A percentile compares a stretch with the other conserved stretches of the same genome.
Evolutionary conservation across 371 early-diverging fungal genomes (phyloP).

Genomic region (Saksenaea vasiformis): DNA sequence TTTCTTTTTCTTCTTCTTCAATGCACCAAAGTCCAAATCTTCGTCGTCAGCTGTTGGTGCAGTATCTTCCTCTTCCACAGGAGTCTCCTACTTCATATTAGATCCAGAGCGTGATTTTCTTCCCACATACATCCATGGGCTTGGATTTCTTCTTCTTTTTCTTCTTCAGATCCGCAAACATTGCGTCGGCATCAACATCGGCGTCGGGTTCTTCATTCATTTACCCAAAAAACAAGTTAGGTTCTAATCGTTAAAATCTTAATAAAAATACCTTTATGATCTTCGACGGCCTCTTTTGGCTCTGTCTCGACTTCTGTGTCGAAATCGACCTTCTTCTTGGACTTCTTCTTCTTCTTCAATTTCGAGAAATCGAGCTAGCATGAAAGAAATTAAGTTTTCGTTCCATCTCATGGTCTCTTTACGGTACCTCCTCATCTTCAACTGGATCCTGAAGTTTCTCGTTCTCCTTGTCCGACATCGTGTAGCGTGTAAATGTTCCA

Average conservation of each 20-base stretch:
- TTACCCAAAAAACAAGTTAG: background rate
- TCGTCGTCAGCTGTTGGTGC: slow-evolving; percentile 56
- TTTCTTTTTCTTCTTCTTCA: slow-evolving; percentile 93
- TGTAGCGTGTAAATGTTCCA: background rate
- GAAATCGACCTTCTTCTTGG: slow-evolving; percentile 58
- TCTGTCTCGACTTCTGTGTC: slow-evolving; percentile 36
- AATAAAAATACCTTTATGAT: slow-evolving; percentile 23
- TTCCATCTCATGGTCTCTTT: background rate
- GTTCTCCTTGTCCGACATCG: slow-evolving; percentile 54
- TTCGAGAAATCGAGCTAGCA: slow-evolving; percentile 52
- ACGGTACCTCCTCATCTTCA: slow-evolving; percentile 49
- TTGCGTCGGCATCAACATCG: slow-evolving; percentile 69
- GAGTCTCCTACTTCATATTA: slow-evolving; percentile 30
- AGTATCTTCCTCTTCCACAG: slow-evolving; percentile 50
- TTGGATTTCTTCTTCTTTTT: slow-evolving; percentile 90
- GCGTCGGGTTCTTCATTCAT: slow-evolving; percentile 12
- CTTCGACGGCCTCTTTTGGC: slow-evolving; percentile 22
- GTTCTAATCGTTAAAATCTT: too few relatives aligned
- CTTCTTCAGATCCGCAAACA: slow-evolving; percentile 88
- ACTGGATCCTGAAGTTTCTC: slow-evolving; percentile 43
- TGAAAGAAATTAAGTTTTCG: background rate
- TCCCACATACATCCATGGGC: slow-evolving; percentile 44
- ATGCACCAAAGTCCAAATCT: slow-evolving; percentile 76
- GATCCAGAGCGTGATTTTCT: background rate
- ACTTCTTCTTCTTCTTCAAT: slow-evolving; percentile 59